Base-by-base conservation (phyloP, 2,329 filamentous ascomycete genomes). In the Botrytis byssoidea region DNA sequence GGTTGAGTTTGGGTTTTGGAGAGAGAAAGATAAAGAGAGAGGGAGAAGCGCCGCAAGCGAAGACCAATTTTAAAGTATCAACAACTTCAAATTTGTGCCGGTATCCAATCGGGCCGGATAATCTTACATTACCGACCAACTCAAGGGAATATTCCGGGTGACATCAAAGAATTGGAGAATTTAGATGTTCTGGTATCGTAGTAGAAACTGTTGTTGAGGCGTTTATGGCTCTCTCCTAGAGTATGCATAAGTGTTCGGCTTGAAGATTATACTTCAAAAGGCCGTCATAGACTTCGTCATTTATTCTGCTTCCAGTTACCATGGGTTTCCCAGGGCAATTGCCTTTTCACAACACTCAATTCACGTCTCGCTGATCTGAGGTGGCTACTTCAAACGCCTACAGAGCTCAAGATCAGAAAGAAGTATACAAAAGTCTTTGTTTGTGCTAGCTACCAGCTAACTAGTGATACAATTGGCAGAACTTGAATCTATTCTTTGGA, bases 301-400 rank as follows among this genome's bases (percentile, higher is more conserved):
- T 7, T 9, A 57, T 57, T 29, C n/a, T 16, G 48, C 48, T n/a
- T 7, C 25, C 12, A 5, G 4, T 7, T 4, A 4, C 20, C 20
- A 25, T 25, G 1, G 0, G 5, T 8, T 37, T 37, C 5, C 9
- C 20, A n/a, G 18, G 35, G 12, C 22, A 61, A 40, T n/a, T 12
- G 0, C 12, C 12, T 61, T n/a, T 63, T 16, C 14, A n/a, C 16
- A 16, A n/a, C 14, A 16, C 6, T 12, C 7, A 20, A n/a, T n/a
- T 3, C 1, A n/a, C 25, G 25, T 25, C 60, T n/a, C 16, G 59
- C 35, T 63, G 20, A n/a, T 55, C 46, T 35, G 9, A 40, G 35
- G 8, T n/a, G 10, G 14, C 25, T 37, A 25, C n/a, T 0, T 25
- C n/a, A 3, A 29, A 46, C 3, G 6, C 4, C 9, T 14, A 35